Base-by-base conservation (phyloP, 805 yeast genomes). In the Starmerella riodocensis region DNA sequence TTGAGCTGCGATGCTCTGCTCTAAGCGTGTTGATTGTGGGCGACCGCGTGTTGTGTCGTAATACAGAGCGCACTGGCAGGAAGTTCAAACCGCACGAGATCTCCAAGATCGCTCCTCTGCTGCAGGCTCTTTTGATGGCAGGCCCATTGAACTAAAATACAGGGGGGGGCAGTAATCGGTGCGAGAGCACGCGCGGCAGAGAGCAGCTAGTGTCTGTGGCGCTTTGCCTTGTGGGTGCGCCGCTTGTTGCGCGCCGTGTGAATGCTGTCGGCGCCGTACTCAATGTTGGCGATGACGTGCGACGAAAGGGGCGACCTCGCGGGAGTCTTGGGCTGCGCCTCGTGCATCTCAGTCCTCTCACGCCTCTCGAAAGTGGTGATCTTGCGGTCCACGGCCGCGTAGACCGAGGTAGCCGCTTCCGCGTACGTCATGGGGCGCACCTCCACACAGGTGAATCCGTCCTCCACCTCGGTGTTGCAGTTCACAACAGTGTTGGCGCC, bases 31-130 rank as follows among this genome's bases (percentile, higher is more conserved):
- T 69, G 16, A 80, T 82, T 69, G 77, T 85, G 8, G 97, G 97
- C 1, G 78, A 84, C 31, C 64, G 96, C 43, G 70, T 86, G 49
- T 73, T 75, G 44, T 71, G 76, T 44, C 68, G 93, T 55, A 67
- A 86, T 30, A 73, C 73, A 8, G 96, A 86, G 51, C 66, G 97
- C 42, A 74, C 93, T 0, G 81, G 78, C 19, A 73, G 80, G 51
- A 84, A 86, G 62, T 84, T 84, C 65, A 86, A 86, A 61, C 71
- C 76, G 42, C 91, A 78, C 49, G 70, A 72, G 24, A 83, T 81
- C 27, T 78, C 72, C 43, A 80, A 76, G 53, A 51, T 74, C 43
- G 50, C 44, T n/a, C 39, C 36, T 8, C 34, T 49, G 32, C 33
- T 45, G 17, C 4, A 12, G 26, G 21, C 24, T 17, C 21, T 31